Base-by-base conservation (phyloP, 768 basidiomycete genomes). In the Podaxis pistillaris region DNA sequence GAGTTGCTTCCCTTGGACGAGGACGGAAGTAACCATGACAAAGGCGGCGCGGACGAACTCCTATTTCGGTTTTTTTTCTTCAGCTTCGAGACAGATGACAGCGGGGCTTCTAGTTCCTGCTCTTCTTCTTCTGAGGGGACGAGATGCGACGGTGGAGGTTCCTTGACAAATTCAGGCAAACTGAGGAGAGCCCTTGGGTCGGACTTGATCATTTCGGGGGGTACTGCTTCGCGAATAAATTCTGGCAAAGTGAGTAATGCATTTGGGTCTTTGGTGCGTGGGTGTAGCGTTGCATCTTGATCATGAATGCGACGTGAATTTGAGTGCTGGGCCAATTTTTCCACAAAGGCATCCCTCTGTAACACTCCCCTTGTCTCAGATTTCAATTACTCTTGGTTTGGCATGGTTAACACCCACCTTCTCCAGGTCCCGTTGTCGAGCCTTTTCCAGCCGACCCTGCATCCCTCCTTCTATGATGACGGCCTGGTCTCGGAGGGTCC, bases 271-370 rank as follows among this genome's bases (percentile, higher is more conserved):
- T 76, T 84, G 51, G 68, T 73, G 67, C 73, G 71, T 7, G 73
- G 68, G 38, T 78, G 78, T 47, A 86, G 80, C 2, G 83, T 73
- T 6, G 93, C 91, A 67, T 96, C 94, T 73, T 97, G 94, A 13
- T 83, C 81, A 58, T 88, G 87, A 40, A 96, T 75, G 59, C 94
- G 83, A 22, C 94, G 87, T 1, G 86, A 83, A 51, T 81, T 79
- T 0, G 93, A 90, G 69, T 91, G 91, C 30, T 82, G 78, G 9
- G 86, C 78, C 1, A 96, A 79, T 62, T 86, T 84, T 59, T 89
- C 87, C 9, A 95, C 87, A 69, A 96, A 93, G 7, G 83, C 83
- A 49, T 88, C 83, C 62, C 87, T 86, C 90, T 92, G 66, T 37
- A 67, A 37, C 30, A 37, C 22, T 24, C 47, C 36, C 58, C 46